phyloP scores from a whole-genome alignment of 257 asterid genomes.

The Pogostemon cablin region DNA sequence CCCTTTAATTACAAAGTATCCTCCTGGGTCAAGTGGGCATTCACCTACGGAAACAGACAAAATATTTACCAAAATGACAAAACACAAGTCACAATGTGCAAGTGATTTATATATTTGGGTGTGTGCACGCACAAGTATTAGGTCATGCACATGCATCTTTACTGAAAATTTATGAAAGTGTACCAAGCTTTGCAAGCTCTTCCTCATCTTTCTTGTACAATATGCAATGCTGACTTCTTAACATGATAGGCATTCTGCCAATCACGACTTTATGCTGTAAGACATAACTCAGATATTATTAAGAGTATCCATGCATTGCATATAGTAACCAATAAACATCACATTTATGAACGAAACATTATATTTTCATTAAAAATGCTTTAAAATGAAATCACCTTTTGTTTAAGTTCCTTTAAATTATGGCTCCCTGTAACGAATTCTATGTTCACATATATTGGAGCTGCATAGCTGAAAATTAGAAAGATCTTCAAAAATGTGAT shows the following conservation, averaged over 20 bases:
- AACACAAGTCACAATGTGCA: background rate
- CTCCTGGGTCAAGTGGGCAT: constrained; percentile 99
- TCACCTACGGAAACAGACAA: constrained; percentile 60
- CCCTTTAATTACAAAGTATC: constrained; percentile 89
- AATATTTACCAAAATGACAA: constrained; percentile 10
- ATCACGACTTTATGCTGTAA: constrained; percentile 56
- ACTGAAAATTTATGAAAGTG: constrained; percentile 27
- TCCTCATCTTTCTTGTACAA: constrained; percentile 86
- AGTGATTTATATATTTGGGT: background rate
- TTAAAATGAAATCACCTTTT: constrained; percentile 40
- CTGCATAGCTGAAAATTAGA: constrained; percentile 69
- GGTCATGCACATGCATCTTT: constrained; percentile 7
- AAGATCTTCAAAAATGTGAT: constrained; percentile 15
- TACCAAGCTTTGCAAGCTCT: constrained; percentile 81
- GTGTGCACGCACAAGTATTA: background rate
- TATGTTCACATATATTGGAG: constrained; percentile 71
- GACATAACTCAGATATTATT: constrained; percentile 25
- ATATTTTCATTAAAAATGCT: constrained; percentile 22
- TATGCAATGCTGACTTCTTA: constrained; percentile 71
- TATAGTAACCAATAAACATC: constrained; percentile 20
- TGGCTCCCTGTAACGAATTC: constrained; percentile 50
- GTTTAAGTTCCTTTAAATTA: constrained; percentile 19
- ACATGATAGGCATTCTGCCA: constrained; percentile 95
- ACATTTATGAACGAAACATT: constrained; percentile 15
- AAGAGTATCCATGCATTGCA: background rate